Evolutionary conservation across 164 flowering plant species (phyloP), one percentile per base, ranked within the genome.

Genomic region (Sedum album): DNA sequence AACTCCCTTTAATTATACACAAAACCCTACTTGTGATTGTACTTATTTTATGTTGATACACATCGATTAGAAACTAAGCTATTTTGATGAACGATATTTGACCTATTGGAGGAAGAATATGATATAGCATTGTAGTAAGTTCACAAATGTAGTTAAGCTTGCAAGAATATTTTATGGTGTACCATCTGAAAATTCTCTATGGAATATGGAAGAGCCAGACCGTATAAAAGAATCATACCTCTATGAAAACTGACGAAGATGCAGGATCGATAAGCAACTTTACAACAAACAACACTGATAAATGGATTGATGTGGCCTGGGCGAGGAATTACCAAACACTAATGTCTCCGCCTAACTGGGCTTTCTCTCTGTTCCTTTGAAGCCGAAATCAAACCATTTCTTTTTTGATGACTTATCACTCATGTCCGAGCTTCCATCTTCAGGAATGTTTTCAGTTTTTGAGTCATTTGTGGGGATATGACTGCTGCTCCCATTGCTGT

Each of bases 281-380:
- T 41, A 41, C 46, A 41, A 41, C 46, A 41, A 41, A 41, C 46
- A 41, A 41, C 15, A 41, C 46, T 15, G 21, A 51, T 13, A 41
- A 41, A 9, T 41, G 2, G 15, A 14, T 7, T 11, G 14, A 9
- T 13, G 11, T 41, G 41, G 41, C 46, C 15, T 5, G 26, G 8
- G 26, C 6, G 0, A 6, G 46, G 11, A 14, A 2, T 9, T 8
- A 51, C 28, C 31, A 2, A 7, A 3, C 38, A 7, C n/a, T n/a
- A n/a, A n/a, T n/a, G n/a, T n/a, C n/a, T n/a, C n/a, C n/a, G n/a
- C 49, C 77, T 77, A 84, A 26, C 82, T 81, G 64, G 65, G 68
- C 78, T 84, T 86, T 74, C 83, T 88, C 60, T 88, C 96, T 7
- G 95, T 85, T 70, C 89, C 90, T 74, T 83, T 87, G 65, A 90